These are phyloP conservation scores for Colletotrichum abscissum DNA, from an alignment of 2,329 filamentous ascomycete genomes.

Conservation along the genomic window DNA sequence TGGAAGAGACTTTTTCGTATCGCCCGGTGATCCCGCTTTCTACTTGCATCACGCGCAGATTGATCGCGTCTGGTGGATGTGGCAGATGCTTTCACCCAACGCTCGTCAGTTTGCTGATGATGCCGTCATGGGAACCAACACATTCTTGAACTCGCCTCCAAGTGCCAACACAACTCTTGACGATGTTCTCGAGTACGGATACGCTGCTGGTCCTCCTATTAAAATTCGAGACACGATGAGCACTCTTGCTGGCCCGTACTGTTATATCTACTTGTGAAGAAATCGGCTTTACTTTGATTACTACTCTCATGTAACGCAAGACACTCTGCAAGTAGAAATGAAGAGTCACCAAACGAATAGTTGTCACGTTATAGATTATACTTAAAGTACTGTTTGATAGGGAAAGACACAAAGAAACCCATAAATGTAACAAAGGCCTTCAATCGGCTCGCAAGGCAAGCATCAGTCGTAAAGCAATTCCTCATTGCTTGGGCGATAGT, in stretches of 20 bases:
- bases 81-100: conserved; percentile 41
- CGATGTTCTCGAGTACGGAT: conserved; percentile 39
- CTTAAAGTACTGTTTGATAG: too few relatives aligned
- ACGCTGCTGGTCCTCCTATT: conserved; percentile 35
- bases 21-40: conserved; percentile 49
- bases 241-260: conserved; percentile 39
- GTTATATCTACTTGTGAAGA: conserved; percentile 39
- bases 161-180: conserved; percentile 38
- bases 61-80: conserved; percentile 42
- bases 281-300: too few relatives aligned
- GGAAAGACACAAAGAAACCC: too few relatives aligned
- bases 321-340: too few relatives aligned
- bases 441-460: too few relatives aligned
- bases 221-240: conserved; percentile 42
- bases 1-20: conserved; percentile 48
- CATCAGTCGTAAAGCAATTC: too few relatives aligned
- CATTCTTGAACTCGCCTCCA: conserved; percentile 39
- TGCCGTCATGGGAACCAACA: conserved; percentile 39
- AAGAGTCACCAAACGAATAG: too few relatives aligned
- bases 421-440: too few relatives aligned
- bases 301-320: too few relatives aligned
- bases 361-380: too few relatives aligned
- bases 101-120: conserved; percentile 38
- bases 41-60: conserved; percentile 44
- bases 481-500: too few relatives aligned